These are phyloP conservation scores for Wickerhamomyces chaumierensis DNA, from an alignment of 805 yeast genomes.

Conservation along the genomic window DNA sequence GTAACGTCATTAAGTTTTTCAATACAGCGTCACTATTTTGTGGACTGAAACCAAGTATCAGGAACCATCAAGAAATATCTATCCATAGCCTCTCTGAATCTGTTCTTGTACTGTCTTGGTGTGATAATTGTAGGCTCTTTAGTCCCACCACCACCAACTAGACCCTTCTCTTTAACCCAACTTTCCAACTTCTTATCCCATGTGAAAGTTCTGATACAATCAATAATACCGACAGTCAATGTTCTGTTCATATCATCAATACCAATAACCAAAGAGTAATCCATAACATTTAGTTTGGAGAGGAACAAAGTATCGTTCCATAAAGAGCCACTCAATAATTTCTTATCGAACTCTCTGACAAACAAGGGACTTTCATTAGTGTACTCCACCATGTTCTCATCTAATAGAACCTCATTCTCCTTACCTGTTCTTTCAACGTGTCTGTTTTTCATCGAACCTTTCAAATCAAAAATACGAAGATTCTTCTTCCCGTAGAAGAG, in stretches of 20 bases:
- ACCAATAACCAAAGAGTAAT: constrained; percentile 89
- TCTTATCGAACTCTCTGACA: constrained; percentile 86
- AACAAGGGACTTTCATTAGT: constrained; percentile 93
- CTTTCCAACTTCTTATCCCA: constrained; percentile 98
- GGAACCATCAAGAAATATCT: constrained; percentile 92
- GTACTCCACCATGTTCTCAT: constrained; percentile 97
- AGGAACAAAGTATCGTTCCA: constrained; percentile 93
- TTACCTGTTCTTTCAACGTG: constrained; percentile 95
- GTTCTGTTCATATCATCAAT: constrained; percentile 60
- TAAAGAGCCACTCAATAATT: constrained; percentile 71
- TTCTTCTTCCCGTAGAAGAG: constrained; percentile 76
- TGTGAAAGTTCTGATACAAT: constrained; percentile 89
- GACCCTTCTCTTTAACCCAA: constrained; percentile 94
- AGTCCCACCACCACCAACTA: constrained; percentile 68
- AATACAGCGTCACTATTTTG: neutral
- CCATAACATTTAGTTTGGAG: constrained; percentile 98
- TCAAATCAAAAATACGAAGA: constrained; percentile 82
- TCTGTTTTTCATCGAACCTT: constrained; percentile 96
- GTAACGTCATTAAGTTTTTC: too few species aligned
- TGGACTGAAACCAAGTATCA: constrained; percentile 37
- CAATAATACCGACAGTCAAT: constrained; percentile 86
- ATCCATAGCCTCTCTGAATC: constrained; percentile 98
- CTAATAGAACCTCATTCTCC: constrained; percentile 87
- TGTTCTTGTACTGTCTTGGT: constrained; percentile 86
- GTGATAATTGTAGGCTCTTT: constrained; percentile 96